Conservation (phyloP, 805 yeast species). For the Ogataea sp. region DNA sequence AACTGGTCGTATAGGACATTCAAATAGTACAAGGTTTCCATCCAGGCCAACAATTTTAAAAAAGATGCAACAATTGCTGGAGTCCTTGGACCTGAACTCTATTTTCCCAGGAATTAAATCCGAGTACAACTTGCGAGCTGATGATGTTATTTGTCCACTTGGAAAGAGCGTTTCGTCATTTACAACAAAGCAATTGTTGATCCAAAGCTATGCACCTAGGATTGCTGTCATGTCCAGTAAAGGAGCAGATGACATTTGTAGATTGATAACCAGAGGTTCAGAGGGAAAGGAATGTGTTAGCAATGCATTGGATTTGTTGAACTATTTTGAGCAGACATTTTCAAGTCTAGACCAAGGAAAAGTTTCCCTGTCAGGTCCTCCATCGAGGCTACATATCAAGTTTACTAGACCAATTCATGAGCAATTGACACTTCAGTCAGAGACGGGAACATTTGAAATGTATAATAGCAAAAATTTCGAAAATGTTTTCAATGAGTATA, state of each 20-base stretch:
- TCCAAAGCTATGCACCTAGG: conserved; percentile 24
- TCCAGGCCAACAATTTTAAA: too few relatives aligned
- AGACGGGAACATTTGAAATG: conserved; percentile 14
- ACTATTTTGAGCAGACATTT: conserved; percentile 20
- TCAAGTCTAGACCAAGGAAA: conserved; percentile 13
- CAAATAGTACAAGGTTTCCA: too few relatives aligned
- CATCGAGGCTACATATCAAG: conserved; percentile 14
- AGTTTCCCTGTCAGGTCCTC: conserved; percentile 5
- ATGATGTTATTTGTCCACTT: conserved; percentile 11
- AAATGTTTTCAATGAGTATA: conserved; percentile 11
- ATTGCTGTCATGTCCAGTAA: conserved; percentile 21
- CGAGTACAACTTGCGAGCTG: conserved; percentile 10
- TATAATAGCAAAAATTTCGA: conserved; percentile 12
- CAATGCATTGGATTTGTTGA: conserved; percentile 15
- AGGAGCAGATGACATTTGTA: conserved; percentile 11
- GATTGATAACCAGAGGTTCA: conserved; percentile 7
- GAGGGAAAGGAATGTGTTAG: neutral
- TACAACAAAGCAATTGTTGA: conserved; percentile 18
- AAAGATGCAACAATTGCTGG: too few relatives aligned
- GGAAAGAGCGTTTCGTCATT: conserved; percentile 21
- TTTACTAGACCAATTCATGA: conserved; percentile 19
- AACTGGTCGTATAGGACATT: too few relatives aligned
- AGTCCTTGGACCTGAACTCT: too few relatives aligned
- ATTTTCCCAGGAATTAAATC: conserved; percentile 12
- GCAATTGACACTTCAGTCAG: conserved; percentile 15